Evolutionary conservation across 1,139 yeast genomes (phyloP).

Genomic region (Taphrina flavorubra): DNA sequence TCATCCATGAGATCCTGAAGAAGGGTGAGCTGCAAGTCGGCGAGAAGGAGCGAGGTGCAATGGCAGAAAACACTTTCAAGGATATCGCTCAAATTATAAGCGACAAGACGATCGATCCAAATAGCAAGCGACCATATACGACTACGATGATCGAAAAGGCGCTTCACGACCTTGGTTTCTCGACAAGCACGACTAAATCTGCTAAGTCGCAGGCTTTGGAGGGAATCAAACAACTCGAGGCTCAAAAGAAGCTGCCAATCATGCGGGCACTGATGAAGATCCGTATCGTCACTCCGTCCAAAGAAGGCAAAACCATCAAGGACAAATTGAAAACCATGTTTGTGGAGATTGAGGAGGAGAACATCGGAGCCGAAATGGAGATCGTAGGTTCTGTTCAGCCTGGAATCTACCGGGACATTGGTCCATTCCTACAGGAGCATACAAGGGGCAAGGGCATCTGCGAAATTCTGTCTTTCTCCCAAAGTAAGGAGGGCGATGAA

Average conservation of each 20-base stretch:
- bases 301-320: slow-evolving; percentile 60
- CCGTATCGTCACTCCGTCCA: slow-evolving; percentile 58
- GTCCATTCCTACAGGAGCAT: slow-evolving; percentile 64
- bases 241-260: slow-evolving; percentile 84
- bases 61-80: slow-evolving; percentile 74
- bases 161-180: slow-evolving; percentile 76
- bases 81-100: slow-evolving; percentile 84
- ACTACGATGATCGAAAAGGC: slow-evolving; percentile 93
- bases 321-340: slow-evolving; percentile 61
- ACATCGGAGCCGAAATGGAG: slow-evolving; percentile 61
- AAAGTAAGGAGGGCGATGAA: slow-evolving; percentile 39
- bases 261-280: slow-evolving; percentile 94
- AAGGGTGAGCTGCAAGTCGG: slow-evolving; percentile 95
- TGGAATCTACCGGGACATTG: slow-evolving; percentile 73
- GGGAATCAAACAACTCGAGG: slow-evolving; percentile 78
- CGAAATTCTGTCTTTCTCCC: slow-evolving; percentile 63
- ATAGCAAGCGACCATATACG: slow-evolving; percentile 86
- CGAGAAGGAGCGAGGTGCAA: slow-evolving; percentile 86
- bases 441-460: slow-evolving; percentile 66
- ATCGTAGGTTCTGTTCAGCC: slow-evolving; percentile 84
- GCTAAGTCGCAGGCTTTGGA: slow-evolving; percentile 83
- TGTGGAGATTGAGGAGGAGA: slow-evolving; percentile 63
- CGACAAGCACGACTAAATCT: slow-evolving; percentile 74
- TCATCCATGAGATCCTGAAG: slow-evolving; percentile 70
- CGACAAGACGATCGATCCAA: slow-evolving; percentile 90